Conservation (phyloP, 352 stramenopile genomes). For the Pseudoperonospora humuli region DNA sequence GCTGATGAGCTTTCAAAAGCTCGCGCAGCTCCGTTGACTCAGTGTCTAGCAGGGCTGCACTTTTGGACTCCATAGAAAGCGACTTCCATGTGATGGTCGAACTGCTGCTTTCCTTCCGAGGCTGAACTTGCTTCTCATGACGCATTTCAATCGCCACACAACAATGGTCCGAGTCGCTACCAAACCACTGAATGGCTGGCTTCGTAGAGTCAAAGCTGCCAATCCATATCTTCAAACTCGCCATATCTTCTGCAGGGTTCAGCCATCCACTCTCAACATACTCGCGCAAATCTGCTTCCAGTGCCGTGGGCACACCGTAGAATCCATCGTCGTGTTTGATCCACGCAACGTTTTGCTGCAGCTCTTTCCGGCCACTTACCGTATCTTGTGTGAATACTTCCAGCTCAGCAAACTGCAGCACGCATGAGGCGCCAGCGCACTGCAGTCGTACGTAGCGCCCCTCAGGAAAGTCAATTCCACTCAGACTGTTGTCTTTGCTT, state of each 20-base stretch:
- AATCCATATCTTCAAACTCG: slow-evolving; percentile 54
- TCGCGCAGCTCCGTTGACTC: slow-evolving; percentile 32
- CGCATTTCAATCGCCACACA: slow-evolving; percentile 23
- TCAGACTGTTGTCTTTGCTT: neutral
- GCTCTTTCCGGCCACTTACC: neutral
- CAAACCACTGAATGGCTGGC: slow-evolving; percentile 48
- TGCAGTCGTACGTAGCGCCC: slow-evolving; percentile 61
- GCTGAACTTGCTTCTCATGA: slow-evolving; percentile 15
- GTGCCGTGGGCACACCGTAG: slow-evolving; percentile 35
- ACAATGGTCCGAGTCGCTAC: slow-evolving; percentile 3
- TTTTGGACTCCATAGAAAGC: slow-evolving; percentile 23
- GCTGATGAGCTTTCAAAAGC: slow-evolving; percentile 21
- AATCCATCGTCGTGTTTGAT: slow-evolving; percentile 42
- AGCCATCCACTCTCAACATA: slow-evolving; percentile 64
- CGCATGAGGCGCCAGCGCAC: slow-evolving; percentile 26
- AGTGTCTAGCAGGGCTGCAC: slow-evolving; percentile 42
- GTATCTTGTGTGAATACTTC: slow-evolving; percentile 37
- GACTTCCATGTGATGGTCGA: slow-evolving; percentile 18
- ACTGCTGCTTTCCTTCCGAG: slow-evolving; percentile 1
- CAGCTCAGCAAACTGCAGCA: slow-evolving; percentile 61
- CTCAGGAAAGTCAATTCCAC: neutral
- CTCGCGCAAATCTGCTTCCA: slow-evolving; percentile 34
- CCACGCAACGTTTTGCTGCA: neutral
- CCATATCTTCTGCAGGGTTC: slow-evolving; percentile 21
- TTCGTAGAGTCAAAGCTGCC: slow-evolving; percentile 50